phyloP scores from a whole-genome alignment of 371 early-diverging fungal species.

The Mortierella sp. region DNA sequence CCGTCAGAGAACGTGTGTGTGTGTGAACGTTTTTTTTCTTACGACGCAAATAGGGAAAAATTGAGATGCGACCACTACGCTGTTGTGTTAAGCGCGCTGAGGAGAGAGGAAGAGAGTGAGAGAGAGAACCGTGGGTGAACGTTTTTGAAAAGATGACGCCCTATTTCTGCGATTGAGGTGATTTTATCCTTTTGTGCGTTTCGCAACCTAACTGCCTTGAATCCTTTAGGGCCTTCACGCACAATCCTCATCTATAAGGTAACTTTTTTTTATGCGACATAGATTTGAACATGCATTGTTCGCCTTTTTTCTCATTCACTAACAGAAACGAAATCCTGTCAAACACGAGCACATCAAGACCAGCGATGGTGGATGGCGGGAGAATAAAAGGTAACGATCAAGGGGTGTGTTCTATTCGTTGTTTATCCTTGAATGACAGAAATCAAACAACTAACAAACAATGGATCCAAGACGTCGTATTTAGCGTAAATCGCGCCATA shows the following conservation, averaged over 20 bases:
- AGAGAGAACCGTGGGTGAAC: background rate
- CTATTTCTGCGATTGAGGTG: slow-evolving; percentile 8
- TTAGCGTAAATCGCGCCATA: background rate
- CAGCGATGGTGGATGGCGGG: background rate
- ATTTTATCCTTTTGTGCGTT: background rate
- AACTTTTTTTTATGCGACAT: background rate
- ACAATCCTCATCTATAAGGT: background rate
- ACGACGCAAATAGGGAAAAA: too few species aligned
- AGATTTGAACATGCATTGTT: background rate
- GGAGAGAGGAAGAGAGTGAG: background rate
- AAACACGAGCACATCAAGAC: background rate
- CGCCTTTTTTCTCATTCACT: background rate
- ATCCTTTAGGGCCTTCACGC: background rate
- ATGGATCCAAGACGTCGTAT: background rate
- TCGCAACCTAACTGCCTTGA: background rate
- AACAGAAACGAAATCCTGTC: background rate
- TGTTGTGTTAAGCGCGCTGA: background rate
- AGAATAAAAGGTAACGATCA: background rate
- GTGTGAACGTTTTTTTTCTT: too few species aligned
- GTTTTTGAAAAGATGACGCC: background rate
- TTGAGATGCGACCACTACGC: too few species aligned
- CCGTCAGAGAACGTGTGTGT: too few species aligned
- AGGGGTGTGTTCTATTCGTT: background rate
- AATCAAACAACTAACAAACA: background rate
- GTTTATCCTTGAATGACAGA: background rate